Percentiles rank a stretch among this genome's conserved stretches.
phyloP scores from a whole-genome alignment of 169 alveolate genomes.

The Eimeria sp. region DNA sequence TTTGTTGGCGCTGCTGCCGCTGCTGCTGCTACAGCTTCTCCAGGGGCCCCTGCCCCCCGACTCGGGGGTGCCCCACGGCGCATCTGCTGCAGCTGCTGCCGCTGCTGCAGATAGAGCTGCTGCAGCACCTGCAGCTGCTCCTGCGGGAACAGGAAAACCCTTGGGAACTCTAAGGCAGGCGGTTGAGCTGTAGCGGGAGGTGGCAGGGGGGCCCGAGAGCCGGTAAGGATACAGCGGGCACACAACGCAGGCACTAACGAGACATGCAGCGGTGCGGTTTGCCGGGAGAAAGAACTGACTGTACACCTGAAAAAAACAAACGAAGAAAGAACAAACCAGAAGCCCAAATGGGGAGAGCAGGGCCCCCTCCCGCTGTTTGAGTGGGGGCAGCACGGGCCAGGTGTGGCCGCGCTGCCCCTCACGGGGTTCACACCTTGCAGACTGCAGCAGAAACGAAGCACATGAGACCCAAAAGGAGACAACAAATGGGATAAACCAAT shows the following conservation, averaged over 20 bases:
- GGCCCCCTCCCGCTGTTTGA: constrained; percentile 7
- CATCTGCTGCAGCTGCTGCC: constrained; percentile 33
- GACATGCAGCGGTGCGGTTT: not conserved
- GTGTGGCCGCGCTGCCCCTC: not conserved
- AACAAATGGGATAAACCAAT: not conserved
- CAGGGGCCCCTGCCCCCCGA: constrained; percentile 45
- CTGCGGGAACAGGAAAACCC: not conserved
- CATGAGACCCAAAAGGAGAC: not conserved
- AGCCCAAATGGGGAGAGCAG: not conserved
- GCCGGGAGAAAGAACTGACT: not conserved
- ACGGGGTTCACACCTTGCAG: not conserved
- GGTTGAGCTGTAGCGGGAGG: not conserved
- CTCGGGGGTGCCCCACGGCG: constrained; percentile 23
- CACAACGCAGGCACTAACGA: not conserved
- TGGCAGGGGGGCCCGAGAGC: not conserved
- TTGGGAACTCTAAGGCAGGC: not conserved
- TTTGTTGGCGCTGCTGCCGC: constrained; percentile 17
- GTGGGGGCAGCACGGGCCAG: not conserved
- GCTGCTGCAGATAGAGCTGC: constrained; percentile 27
- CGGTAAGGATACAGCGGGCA: not conserved
- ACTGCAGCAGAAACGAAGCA: not conserved
- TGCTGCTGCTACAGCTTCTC: constrained; percentile 25
- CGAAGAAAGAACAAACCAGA: not conserved
- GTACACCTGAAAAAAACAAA: constrained; percentile 30
- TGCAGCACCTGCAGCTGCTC: constrained; percentile 43